phyloP scores from a whole-genome alignment of 495 filamentous ascomycete species.

The Tuber brumale region DNA sequence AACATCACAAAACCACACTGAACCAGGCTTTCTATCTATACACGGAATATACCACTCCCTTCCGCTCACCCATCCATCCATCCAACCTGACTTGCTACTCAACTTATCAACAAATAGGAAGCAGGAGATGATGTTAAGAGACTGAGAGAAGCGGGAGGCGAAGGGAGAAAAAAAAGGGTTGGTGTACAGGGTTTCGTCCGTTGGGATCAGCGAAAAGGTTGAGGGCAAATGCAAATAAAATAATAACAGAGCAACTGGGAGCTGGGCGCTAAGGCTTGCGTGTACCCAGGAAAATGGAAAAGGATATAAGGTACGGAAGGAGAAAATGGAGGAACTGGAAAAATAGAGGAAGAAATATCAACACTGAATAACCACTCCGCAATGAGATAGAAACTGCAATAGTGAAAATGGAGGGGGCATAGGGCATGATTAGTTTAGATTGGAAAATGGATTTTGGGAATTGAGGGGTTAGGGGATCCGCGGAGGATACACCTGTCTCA shows the following conservation, averaged over 20 bases:
- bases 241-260: neutral
- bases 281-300: neutral
- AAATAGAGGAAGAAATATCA: neutral
- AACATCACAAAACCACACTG: neutral
- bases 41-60: neutral
- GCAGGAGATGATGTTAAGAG: neutral
- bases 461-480: conserved; percentile 44
- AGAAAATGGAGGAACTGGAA: neutral
- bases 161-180: neutral
- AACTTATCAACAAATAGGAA: neutral
- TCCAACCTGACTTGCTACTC: neutral
- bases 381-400: neutral
- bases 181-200: neutral
- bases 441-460: neutral
- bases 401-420: neutral
- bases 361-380: neutral
- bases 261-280: neutral
- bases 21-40: too few species aligned
- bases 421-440: neutral
- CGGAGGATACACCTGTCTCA: conserved; percentile 63
- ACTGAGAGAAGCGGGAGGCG: neutral
- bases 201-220: neutral
- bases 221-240: neutral
- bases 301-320: neutral
- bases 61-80: neutral